These are phyloP conservation scores for Myrica gale DNA, from an alignment of 306 rosid species.

Conservation along the genomic window DNA sequence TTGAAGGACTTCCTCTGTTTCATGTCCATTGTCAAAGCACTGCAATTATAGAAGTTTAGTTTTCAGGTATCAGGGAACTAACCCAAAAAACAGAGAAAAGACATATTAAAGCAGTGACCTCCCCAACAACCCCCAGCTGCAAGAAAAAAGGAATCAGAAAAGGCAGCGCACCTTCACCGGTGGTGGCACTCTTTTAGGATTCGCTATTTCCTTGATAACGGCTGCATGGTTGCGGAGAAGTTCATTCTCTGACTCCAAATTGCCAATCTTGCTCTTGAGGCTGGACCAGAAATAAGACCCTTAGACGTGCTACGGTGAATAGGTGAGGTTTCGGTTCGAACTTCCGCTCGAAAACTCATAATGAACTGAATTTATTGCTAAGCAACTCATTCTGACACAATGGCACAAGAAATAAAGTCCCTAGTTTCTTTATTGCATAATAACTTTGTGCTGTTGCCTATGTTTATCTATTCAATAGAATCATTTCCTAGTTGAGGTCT, in stretches of 20 bases:
- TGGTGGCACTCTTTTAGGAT: slow-evolving; percentile 28
- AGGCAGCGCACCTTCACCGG: slow-evolving; percentile 45
- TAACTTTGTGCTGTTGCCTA: background rate
- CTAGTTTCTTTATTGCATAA: background rate
- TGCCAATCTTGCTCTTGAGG: slow-evolving; percentile 58
- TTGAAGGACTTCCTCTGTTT: slow-evolving; percentile 45
- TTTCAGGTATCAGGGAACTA: slow-evolving; percentile 23
- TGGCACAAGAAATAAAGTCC: slow-evolving; percentile 1
- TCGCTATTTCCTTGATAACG: slow-evolving; percentile 40
- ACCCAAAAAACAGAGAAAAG: background rate
- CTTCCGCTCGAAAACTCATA: slow-evolving; percentile 8
- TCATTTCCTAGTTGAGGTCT: background rate
- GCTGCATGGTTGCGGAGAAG: slow-evolving; percentile 47
- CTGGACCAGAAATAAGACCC: slow-evolving; percentile 33
- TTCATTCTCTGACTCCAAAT: slow-evolving; percentile 70
- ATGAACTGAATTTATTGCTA: background rate
- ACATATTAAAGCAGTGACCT: slow-evolving; percentile 21
- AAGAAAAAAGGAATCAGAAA: background rate
- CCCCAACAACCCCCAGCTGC: background rate
- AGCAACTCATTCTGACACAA: slow-evolving; percentile 1
- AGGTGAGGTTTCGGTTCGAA: slow-evolving; percentile 11
- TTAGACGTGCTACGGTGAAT: slow-evolving; percentile 13
- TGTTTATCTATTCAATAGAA: background rate
- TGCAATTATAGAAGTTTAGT: slow-evolving; percentile 32
- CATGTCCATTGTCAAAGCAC: slow-evolving; percentile 56